Evolutionary conservation across 1,139 yeast species (phyloP), one percentile per base, ranked within the genome.

Genomic region (Petasospora fabianii): DNA sequence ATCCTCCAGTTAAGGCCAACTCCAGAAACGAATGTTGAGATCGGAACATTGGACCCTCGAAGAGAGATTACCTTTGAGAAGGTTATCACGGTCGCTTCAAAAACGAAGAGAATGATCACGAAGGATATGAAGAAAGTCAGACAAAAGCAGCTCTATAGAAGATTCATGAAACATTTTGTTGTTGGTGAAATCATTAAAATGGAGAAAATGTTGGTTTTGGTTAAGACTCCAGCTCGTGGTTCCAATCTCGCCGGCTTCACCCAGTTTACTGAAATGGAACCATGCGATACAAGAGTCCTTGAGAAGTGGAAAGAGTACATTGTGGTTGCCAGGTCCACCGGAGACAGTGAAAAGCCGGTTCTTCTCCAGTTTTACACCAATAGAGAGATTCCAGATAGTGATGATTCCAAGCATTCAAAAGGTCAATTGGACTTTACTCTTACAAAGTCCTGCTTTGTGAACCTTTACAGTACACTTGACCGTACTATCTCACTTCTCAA

Each of bases 241-340:
- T 5, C 41, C 6, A 50, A 51, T 12, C 39, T 35, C 6, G 47
- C 52, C 13, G 53, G 36, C 1, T 62, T 64, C 12, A 35, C 47
- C 3, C 55, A 56, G 6, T 64, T 65, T 39, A 64, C 66, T 17
- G 84, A 78, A 43, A 62, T 63, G 13, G 81, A 73, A 39, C 64
- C 72, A 1, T 64, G 70, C 28, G 77, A 74, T 39, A 66, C 85
- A 1, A 61, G 80, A 35, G 68, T 84, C 2, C 47, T 68, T n/a
- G 87, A 83, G 43, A 64, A 86, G 33, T 86, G 96, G 92, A 75
- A 72, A 43, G 96, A 87, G 55, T 83, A 77, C 54, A 62, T 75
- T 24, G 80, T 82, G 2, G 84, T 82, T 4, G 76, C 82, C 0
- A 64, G 92, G 42, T 74, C 75, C 30, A 75, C 84, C 1, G 77